Conservation (phyloP, 2,329 filamentous ascomycete species). For the Cercospora berteroae region DNA sequence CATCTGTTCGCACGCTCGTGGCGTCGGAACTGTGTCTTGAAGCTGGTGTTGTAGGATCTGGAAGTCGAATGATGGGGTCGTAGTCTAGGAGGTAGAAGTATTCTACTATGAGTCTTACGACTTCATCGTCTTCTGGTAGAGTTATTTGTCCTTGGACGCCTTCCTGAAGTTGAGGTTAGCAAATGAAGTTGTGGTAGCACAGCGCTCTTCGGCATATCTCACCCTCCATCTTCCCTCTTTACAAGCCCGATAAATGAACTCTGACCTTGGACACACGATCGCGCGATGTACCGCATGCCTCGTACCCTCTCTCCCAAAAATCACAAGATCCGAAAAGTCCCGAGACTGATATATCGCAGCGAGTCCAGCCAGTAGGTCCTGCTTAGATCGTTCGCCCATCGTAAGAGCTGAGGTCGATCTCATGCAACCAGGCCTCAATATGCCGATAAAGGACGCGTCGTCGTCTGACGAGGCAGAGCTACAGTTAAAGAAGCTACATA, state of each 20-base stretch:
- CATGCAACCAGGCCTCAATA: slow-evolving; percentile 9
- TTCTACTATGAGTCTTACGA: slow-evolving; percentile 29
- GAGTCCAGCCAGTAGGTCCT: slow-evolving; percentile 23
- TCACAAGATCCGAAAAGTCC: slow-evolving; percentile 26
- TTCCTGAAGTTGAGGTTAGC: slow-evolving; percentile 17
- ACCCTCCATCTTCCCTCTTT: slow-evolving; percentile 26
- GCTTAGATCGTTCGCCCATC: slow-evolving; percentile 22
- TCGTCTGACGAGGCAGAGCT: neutral
- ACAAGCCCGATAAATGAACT: slow-evolving; percentile 23
- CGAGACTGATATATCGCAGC: slow-evolving; percentile 24
- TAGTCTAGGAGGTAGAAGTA: slow-evolving; percentile 33
- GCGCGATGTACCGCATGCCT: slow-evolving; percentile 26
- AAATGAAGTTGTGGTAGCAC: neutral
- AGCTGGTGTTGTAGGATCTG: slow-evolving; percentile 5
- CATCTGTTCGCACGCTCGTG: slow-evolving; percentile 24
- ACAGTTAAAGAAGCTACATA: neutral
- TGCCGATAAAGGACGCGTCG: neutral
- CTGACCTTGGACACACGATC: slow-evolving; percentile 29
- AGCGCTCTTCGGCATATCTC: neutral
- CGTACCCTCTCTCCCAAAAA: slow-evolving; percentile 23
- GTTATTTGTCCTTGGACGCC: slow-evolving; percentile 26
- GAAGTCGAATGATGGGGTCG: slow-evolving; percentile 19
- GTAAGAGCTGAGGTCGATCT: neutral
- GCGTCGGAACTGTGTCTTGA: slow-evolving; percentile 22
- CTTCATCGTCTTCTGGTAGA: slow-evolving; percentile 29